A percentile compares a stretch with the other conserved stretches of the same genome.
Evolutionary conservation across 805 yeast species (phyloP).

Genomic region (Starmerella potacharoeniae): DNA sequence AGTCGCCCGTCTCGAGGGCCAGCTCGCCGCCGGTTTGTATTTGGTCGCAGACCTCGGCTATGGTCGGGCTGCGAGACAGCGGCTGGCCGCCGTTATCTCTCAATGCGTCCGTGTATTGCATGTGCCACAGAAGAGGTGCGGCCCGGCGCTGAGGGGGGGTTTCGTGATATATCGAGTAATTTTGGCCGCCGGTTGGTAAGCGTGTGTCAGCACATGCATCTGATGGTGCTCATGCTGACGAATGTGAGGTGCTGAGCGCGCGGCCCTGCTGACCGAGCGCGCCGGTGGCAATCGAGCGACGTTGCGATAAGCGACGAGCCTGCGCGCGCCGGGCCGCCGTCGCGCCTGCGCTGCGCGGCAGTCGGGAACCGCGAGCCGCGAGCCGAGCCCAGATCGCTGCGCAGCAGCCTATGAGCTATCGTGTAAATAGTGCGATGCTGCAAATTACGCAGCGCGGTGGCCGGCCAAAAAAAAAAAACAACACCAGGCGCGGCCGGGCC

Average conservation of each 20-base stretch:
- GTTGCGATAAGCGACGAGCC: neutral
- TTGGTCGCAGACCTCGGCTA: slow-evolving; percentile 12
- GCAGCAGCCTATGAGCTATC: no score
- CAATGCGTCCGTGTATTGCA: slow-evolving; percentile 4
- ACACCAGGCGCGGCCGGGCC: no score
- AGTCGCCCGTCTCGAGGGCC: slow-evolving; percentile 42
- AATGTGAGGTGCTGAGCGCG: neutral
- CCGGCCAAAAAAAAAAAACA: no score
- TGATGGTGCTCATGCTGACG: neutral
- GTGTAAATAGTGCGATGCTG: no score
- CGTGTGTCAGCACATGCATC: slow-evolving; percentile 1
- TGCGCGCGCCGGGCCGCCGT: no score
- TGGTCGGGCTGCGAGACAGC: neutral
- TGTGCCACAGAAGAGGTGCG: neutral
- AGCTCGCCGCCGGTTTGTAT: slow-evolving; percentile 13
- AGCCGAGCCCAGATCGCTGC: no score
- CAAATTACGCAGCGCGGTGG: no score
- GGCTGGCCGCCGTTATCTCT: neutral
- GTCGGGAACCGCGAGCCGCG: no score
- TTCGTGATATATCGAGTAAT: neutral
- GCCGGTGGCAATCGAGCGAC: neutral
- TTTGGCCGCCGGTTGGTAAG: neutral
- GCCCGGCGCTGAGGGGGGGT: neutral
- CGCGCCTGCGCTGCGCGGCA: no score
- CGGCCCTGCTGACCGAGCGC: neutral